Evolutionary conservation across 768 basidiomycete genomes (phyloP), one percentile per base, ranked within the genome.

Genomic region (Imleria badia): DNA sequence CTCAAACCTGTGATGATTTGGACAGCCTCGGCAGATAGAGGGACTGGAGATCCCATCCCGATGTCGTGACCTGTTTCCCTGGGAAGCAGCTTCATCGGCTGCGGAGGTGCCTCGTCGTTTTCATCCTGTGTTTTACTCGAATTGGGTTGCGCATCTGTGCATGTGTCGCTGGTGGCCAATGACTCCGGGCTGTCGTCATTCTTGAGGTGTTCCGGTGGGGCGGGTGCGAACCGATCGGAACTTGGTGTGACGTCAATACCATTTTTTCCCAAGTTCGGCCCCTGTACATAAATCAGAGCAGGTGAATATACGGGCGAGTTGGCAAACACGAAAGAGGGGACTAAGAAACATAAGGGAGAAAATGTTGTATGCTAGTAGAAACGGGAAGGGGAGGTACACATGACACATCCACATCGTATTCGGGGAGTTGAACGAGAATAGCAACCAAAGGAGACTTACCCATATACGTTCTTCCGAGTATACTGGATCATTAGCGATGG

Each of bases 401-500:
- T 26, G 23, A 10, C 31, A 44, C 52, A 17, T 14, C 6, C 31
- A 44, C 52, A 17, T 14, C 6, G 34, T 14, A 8, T 31, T 30
- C 14, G 33, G 35, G 23, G 26, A 6, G 30, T 38, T 1, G 19
- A 50, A 3, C n/a, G 19, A 20, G 48, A 44, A n/a, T 30, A 10
- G 17, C 20, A 20, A 55, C 10, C 14, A 17, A 41, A 46, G 33
- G n/a, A 35, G 22, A 66, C 73, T 33, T 61, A 85, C 90, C 90
- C 90, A 92, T 48, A 91, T 90, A 38, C 78, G 80, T 33, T 76
- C 75, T 55, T 89, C 88, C 17, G 89, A 87, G 71, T 99, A 99
- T 3, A 98, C 81, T 3, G 94, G 91, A 61, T 98, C 97, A 67
- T 99, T 98, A 12, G 92, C 91, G 58, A 99, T 94, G 0, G 97